phyloP scores from a whole-genome alignment of 2,329 filamentous ascomycete genomes.

The Sarocladium oryzae region DNA sequence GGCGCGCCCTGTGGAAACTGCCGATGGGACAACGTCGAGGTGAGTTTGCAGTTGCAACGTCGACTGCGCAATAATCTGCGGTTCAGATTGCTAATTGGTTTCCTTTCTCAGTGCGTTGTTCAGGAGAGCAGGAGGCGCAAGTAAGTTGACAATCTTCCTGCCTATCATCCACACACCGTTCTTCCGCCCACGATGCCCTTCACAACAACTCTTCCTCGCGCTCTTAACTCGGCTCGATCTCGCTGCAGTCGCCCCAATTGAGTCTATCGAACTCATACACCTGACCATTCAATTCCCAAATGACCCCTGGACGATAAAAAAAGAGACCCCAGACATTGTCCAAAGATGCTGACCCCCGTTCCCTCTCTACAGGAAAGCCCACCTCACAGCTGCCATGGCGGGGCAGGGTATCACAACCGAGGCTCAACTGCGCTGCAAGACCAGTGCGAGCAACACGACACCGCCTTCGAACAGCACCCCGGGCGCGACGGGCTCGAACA shows the following conservation, averaged over 20 bases:
- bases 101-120: conserved; percentile 50
- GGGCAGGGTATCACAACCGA: conserved; percentile 33
- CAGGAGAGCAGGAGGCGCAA: conserved; percentile 81
- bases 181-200: neutral
- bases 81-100: neutral
- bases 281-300: neutral
- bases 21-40: conserved; percentile 68
- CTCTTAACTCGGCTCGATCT: neutral
- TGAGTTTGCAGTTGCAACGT: conserved; percentile 16
- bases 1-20: conserved; percentile 84
- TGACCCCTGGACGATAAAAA: too few relatives aligned
- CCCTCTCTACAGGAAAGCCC: conserved; percentile 32
- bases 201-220: neutral
- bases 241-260: neutral
- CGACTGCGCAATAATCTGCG: too few relatives aligned
- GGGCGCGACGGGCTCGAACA: conserved; percentile 2
- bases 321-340: neutral
- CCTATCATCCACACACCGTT: neutral
- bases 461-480: conserved; percentile 9
- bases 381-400: conserved; percentile 31
- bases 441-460: neutral
- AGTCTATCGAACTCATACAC: too few relatives aligned
- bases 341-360: conserved; percentile 3
- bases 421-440: conserved; percentile 27
- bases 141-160: conserved; percentile 44